Base-by-base conservation (phyloP, 1,284 basidiomycete species). In the Ceratobasidium sp. region DNA sequence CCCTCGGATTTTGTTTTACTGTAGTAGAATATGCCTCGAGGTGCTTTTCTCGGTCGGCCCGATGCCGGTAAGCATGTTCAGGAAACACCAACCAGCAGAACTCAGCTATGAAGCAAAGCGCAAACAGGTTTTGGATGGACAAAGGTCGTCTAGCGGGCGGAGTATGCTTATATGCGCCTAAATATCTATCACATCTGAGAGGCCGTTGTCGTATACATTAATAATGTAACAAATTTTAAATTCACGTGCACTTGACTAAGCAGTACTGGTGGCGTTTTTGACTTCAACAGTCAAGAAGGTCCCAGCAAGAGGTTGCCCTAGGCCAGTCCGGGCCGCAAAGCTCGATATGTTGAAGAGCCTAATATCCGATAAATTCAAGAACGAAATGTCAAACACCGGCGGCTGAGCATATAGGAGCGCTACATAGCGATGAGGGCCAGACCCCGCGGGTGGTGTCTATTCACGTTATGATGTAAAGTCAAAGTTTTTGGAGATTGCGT, bases 361-460 rank as follows among this genome's bases (percentile, higher is more conserved):
- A 13, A 76, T 52, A 51, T 76, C 49, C 6, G 75, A 59, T 1
- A 62, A 56, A 32, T 76, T 69, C 13, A 76, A 40, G 43, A 69
- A 76, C 6, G 75, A 67, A 2, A 69, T 68, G 19, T 76, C 75
- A n/a, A 76, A 69, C 1, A 46, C 9, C 9, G n/a, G 37, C 8
- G 75, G 75, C 25, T 76, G 75, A 11, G 75, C 34, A 25, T 76
- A 76, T n/a, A 76, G 75, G 2, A 76, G 66, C 19, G 75, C 65
- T 1, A 76, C 57, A 32, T 76, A 76, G 15, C 73, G 73, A 57
- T 75, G 73, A 19, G 73, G 54, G 25, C 73, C 73, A 15, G 73
- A 75, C 17, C 73, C 73, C 25, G 51, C 62, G 17, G 73, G 62
- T 29, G 73, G 73, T 17, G 61, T 66, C 73, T 75, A 19, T 15